Conservation (phyloP, 768 basidiomycete species). For the Melanogaster broomeanus region DNA sequence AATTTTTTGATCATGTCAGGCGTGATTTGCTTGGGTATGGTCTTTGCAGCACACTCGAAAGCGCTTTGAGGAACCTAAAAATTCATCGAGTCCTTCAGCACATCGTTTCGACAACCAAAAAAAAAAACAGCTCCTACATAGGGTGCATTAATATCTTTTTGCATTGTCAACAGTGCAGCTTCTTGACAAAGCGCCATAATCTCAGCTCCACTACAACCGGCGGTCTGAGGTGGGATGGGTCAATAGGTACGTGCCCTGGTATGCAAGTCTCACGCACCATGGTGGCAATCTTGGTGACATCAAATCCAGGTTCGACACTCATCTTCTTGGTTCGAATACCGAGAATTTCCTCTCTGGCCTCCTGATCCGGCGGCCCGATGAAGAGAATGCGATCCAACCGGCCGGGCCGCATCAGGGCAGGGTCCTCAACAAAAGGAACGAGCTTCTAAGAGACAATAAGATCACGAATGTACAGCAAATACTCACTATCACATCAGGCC, state of each 20-base stretch:
- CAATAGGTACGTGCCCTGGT: background rate
- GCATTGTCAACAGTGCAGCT: slow-evolving; percentile 92
- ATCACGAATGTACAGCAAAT: background rate
- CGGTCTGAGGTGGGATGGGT: slow-evolving; percentile 55
- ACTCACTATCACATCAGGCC: slow-evolving; percentile 89
- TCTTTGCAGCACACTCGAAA: slow-evolving; percentile 71
- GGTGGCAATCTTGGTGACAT: slow-evolving; percentile 65
- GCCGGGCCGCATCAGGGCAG: slow-evolving; percentile 93
- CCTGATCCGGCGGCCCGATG: slow-evolving; percentile 86
- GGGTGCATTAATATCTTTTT: slow-evolving; percentile 74
- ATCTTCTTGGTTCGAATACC: slow-evolving; percentile 75
- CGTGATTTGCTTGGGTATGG: slow-evolving; percentile 82
- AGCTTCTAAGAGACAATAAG: background rate
- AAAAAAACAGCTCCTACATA: slow-evolving; percentile 50
- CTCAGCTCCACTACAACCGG: slow-evolving; percentile 97
- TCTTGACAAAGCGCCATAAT: slow-evolving; percentile 92
- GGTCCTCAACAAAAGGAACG: slow-evolving; percentile 57
- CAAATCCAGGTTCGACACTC: slow-evolving; percentile 72
- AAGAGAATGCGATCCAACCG: slow-evolving; percentile 92
- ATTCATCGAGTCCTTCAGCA: background rate
- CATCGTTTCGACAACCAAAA: background rate
- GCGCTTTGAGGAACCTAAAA: slow-evolving; percentile 72
- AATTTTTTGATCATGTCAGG: slow-evolving; percentile 73
- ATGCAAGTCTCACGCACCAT: slow-evolving; percentile 47
- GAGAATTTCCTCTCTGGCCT: slow-evolving; percentile 83